Percentiles rank a stretch among this genome's conserved stretches.
These are phyloP conservation scores for Pseudovirgaria hyperparasitica DNA, from an alignment of 2,329 filamentous ascomycete genomes.

Conservation along the genomic window DNA sequence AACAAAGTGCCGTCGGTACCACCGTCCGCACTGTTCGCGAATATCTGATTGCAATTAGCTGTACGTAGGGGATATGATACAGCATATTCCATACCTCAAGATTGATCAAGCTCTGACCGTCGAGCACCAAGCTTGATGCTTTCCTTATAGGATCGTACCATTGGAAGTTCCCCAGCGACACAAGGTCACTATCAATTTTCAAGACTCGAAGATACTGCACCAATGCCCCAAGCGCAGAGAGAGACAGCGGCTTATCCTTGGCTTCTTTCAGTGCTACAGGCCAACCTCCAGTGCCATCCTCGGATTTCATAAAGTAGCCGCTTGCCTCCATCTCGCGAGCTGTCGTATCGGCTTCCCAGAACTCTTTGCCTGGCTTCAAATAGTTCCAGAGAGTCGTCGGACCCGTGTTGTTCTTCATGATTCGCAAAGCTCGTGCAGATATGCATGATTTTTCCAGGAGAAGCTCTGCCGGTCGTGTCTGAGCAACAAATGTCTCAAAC, in stretches of 20 bases:
- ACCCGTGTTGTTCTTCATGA: constrained; percentile 88
- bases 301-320: constrained; percentile 60
- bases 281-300: constrained; percentile 56
- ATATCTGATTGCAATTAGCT: constrained; percentile 48
- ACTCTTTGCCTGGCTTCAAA: constrained; percentile 74
- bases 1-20: constrained; percentile 79
- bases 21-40: constrained; percentile 84
- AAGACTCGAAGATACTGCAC: constrained; percentile 71
- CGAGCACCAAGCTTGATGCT: constrained; percentile 74
- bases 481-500: constrained; percentile 92
- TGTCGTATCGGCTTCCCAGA: constrained; percentile 77
- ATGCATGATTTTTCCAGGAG: constrained; percentile 72
- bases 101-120: constrained; percentile 94
- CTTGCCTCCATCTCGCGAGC: constrained; percentile 67
- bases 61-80: no score
- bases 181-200: constrained; percentile 75
- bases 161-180: constrained; percentile 83
- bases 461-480: constrained; percentile 78
- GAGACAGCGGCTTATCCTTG: constrained; percentile 65
- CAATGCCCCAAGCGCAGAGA: constrained; percentile 84
- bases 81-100: no score
- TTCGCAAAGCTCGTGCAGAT: constrained; percentile 79
- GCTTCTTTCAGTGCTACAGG: constrained; percentile 60
- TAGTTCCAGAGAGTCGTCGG: constrained; percentile 94
- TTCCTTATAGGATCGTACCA: constrained; percentile 92